Evolutionary conservation across 2,329 filamentous ascomycete species (phyloP).

Genomic region (Venturia effusa): DNA sequence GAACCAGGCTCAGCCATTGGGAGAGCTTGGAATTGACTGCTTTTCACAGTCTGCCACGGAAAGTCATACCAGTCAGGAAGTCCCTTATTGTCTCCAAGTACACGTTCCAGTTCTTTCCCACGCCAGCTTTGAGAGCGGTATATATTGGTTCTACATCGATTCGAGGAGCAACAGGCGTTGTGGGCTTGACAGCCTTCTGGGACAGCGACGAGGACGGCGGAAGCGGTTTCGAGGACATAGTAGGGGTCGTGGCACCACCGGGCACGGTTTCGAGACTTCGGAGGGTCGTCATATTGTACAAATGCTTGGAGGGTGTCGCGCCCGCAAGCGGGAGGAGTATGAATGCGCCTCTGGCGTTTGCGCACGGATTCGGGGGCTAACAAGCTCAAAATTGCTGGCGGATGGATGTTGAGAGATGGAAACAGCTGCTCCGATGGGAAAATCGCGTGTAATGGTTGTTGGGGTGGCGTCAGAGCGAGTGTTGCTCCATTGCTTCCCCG

Average conservation of each 20-base stretch:
- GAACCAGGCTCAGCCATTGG: background rate
- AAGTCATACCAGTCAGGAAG: slow-evolving; percentile 44
- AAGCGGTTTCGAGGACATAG: slow-evolving; percentile 23
- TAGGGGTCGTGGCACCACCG: slow-evolving; percentile 23
- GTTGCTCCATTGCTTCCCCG: background rate
- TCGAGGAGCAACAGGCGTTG: slow-evolving; percentile 31
- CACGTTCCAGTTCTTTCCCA: slow-evolving; percentile 48
- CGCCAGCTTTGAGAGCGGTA: slow-evolving; percentile 46
- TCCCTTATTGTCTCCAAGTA: slow-evolving; percentile 49
- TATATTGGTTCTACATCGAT: slow-evolving; percentile 54
- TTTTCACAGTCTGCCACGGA: slow-evolving; percentile 12
- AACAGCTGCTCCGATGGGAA: background rate
- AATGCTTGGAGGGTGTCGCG: background rate
- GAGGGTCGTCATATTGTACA: slow-evolving; percentile 24
- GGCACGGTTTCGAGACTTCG: slow-evolving; percentile 27
- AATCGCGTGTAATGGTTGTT: background rate
- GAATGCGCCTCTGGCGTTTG: background rate
- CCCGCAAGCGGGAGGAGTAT: background rate
- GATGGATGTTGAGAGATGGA: background rate
- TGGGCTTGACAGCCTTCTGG: slow-evolving; percentile 12
- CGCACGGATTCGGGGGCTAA: background rate
- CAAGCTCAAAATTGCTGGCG: background rate
- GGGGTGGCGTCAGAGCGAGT: background rate
- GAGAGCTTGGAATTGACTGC: background rate
- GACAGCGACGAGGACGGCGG: slow-evolving; percentile 14